Conservation (phyloP, 2,329 filamentous ascomycete genomes). For the Tolypocladium tundrense region DNA sequence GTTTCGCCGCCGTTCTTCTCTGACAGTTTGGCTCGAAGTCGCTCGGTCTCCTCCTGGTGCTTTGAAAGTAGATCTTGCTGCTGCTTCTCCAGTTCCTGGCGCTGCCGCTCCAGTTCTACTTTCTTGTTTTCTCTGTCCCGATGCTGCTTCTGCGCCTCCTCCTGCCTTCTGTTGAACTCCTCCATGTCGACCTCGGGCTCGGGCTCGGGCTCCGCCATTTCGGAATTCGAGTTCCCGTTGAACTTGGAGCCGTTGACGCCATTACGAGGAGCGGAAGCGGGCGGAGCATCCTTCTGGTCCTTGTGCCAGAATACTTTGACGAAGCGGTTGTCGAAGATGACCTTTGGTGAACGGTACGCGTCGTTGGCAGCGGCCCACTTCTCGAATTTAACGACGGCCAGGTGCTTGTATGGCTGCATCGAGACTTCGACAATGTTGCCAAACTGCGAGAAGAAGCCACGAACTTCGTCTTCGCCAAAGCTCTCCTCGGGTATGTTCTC, state of each 20-base stretch:
- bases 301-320: constrained; percentile 77
- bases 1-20: constrained; percentile 17
- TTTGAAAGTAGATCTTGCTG: constrained; percentile 50
- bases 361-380: constrained; percentile 55
- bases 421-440: constrained; percentile 54
- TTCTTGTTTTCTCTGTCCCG: constrained; percentile 55
- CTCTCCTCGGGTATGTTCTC: constrained; percentile 68
- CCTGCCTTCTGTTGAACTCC: constrained; percentile 58
- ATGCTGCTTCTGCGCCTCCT: constrained; percentile 59
- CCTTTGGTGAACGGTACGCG: constrained; percentile 68
- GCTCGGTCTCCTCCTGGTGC: constrained; percentile 57
- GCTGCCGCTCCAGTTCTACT: constrained; percentile 51
- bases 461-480: constrained; percentile 54
- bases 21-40: constrained; percentile 45
- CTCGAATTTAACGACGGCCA: constrained; percentile 62
- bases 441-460: constrained; percentile 62
- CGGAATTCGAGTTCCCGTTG: constrained; percentile 8
- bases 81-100: constrained; percentile 54
- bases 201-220: constrained; percentile 5
- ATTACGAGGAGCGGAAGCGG: constrained; percentile 13
- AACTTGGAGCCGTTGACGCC: constrained; percentile 14
- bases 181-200: constrained; percentile 56
- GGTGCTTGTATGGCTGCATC: constrained; percentile 54
- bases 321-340: constrained; percentile 76
- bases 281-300: constrained; percentile 30